A percentile compares a stretch with the other conserved stretches of the same genome.
Conservation (phyloP, 2,329 filamentous ascomycete species). For the Chrysoporthe austroafricana region DNA sequence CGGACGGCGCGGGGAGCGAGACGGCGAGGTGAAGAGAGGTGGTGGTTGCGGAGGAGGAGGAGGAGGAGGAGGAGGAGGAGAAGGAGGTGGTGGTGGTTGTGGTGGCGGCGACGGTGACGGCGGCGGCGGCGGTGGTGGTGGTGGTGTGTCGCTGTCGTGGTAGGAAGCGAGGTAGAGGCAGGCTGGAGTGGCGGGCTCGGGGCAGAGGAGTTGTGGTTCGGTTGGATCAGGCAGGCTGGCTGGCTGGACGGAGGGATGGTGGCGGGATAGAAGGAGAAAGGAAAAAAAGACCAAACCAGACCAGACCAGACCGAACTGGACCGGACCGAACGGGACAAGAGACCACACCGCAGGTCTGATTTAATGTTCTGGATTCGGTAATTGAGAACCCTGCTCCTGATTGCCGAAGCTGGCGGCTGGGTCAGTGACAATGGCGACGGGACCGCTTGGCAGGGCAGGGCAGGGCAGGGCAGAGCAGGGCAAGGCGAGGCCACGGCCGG, state of each 20-base stretch:
- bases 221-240: not conserved
- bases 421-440: not conserved
- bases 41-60: not conserved
- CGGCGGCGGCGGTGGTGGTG: not conserved
- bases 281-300: not conserved
- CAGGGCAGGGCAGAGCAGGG: not conserved
- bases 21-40: conserved; percentile 5
- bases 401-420: conserved; percentile 10
- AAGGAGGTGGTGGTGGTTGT: not conserved
- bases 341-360: conserved; percentile 14
- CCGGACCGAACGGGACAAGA: conserved; percentile 6
- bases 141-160: conserved; percentile 10
- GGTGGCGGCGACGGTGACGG: not conserved
- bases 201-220: not conserved
- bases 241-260: not conserved
- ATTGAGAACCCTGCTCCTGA: conserved; percentile 13
- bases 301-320: not conserved
- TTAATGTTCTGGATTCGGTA: conserved; percentile 15
- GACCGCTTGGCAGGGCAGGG: conserved; percentile 7
- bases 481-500: not conserved
- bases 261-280: not conserved
- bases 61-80: not conserved
- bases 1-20: not conserved
- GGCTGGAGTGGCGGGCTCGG: not conserved
- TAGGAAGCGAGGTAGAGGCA: not conserved